Percentiles rank a stretch among this genome's conserved stretches.
Conservation (phyloP, 108 stramenopile genomes). For the Cyclotella choctawhatcheeana region DNA sequence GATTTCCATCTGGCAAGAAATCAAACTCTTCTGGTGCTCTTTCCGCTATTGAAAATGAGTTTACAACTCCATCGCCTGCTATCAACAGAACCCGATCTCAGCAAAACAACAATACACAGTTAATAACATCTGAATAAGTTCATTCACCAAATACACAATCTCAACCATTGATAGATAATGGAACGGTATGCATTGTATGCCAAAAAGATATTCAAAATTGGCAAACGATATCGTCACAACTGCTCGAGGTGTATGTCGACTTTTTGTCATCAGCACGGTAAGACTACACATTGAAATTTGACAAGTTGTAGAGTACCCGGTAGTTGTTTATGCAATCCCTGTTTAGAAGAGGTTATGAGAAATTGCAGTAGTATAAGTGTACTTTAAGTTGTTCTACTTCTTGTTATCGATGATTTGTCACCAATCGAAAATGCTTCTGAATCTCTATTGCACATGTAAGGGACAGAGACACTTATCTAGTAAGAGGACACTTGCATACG, state of each 20-base stretch:
- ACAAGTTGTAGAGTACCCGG: slow-evolving; percentile 58
- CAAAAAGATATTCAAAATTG: slow-evolving; percentile 55
- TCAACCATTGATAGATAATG: slow-evolving; percentile 29
- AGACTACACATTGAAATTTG: slow-evolving; percentile 49
- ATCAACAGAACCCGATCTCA: background rate
- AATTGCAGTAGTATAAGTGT: too few relatives aligned
- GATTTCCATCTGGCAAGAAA: background rate
- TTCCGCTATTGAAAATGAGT: background rate
- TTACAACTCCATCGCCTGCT: background rate
- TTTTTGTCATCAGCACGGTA: slow-evolving; percentile 66
- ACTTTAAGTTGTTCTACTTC: too few relatives aligned
- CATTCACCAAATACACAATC: background rate
- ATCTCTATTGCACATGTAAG: too few relatives aligned
- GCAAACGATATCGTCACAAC: slow-evolving; percentile 56
- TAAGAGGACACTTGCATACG: too few relatives aligned
- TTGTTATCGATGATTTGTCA: too few relatives aligned
- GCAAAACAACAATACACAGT: background rate
- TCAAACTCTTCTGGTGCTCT: background rate
- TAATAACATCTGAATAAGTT: background rate
- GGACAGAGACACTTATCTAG: too few relatives aligned
- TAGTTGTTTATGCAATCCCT: slow-evolving; percentile 49
- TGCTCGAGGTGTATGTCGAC: slow-evolving; percentile 57
- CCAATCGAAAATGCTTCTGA: too few relatives aligned
- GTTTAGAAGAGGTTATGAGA: too few relatives aligned
- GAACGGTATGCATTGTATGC: slow-evolving; percentile 49